These are phyloP conservation scores for Lizonia empirigonia DNA, from an alignment of 2,329 filamentous ascomycete genomes.

Conservation along the genomic window DNA sequence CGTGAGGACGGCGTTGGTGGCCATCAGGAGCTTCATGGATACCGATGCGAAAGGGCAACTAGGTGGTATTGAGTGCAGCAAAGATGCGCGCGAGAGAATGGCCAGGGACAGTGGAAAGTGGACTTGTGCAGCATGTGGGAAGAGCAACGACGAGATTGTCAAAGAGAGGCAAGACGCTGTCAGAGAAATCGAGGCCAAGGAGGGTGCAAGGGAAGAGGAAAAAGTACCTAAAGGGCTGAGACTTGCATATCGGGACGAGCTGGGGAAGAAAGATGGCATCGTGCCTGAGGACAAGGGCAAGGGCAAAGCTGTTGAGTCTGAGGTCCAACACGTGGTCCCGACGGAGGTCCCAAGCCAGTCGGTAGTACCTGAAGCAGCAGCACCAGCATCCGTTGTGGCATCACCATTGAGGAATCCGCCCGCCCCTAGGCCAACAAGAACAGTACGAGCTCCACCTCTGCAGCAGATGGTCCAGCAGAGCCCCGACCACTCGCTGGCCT, in stretches of 20 bases:
- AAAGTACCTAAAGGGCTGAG: conserved; percentile 61
- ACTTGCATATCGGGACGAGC: conserved; percentile 76
- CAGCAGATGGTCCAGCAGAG: conserved; percentile 34
- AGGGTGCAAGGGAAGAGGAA: conserved; percentile 51
- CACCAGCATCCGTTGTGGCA: not conserved
- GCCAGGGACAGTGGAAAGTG: conserved; percentile 70
- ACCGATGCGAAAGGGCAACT: conserved; percentile 86
- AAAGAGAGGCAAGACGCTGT: conserved; percentile 68
- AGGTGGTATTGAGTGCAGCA: conserved; percentile 80
- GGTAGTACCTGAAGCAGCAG: conserved; percentile 17
- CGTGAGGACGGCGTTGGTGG: conserved; percentile 81
- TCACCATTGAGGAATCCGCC: not conserved
- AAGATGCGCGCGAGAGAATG: conserved; percentile 66
- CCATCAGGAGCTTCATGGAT: conserved; percentile 90
- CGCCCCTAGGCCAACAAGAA: conserved; percentile 22
- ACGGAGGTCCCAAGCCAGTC: not conserved
- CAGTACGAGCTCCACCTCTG: conserved; percentile 16
- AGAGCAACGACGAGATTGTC: conserved; percentile 75
- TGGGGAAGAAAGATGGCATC: conserved; percentile 52
- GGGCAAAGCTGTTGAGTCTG: conserved; percentile 18
- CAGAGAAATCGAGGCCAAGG: conserved; percentile 53
- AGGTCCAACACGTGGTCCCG: not conserved
- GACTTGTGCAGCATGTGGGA: conserved; percentile 72
- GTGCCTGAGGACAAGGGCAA: conserved; percentile 32
- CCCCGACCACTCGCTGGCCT: conserved; percentile 66